Conservation (phyloP, 495 filamentous ascomycete species). For the Talaromyces thailandensis region DNA sequence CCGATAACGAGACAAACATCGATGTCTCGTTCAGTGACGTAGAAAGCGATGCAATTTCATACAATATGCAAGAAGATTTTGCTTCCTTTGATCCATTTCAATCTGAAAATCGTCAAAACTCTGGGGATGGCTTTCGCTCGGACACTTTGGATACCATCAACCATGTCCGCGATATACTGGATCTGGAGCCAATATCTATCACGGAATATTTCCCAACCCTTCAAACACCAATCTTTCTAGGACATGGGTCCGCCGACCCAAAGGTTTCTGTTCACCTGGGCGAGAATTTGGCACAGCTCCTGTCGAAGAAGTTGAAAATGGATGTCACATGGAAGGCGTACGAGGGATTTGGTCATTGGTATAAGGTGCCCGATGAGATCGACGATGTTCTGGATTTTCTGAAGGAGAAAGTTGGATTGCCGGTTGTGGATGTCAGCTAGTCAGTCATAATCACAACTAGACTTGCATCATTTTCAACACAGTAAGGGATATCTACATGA, state of each 20-base stretch:
- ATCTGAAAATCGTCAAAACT: not conserved
- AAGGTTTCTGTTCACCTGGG: conserved; percentile 40
- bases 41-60: conserved; percentile 25
- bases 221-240: conserved; percentile 38
- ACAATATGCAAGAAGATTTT: not conserved
- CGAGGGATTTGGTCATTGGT: conserved; percentile 47
- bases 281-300: conserved; percentile 21
- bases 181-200: conserved; percentile 11
- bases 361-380: conserved; percentile 37
- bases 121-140: not conserved
- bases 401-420: not conserved
- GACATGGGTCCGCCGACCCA: conserved; percentile 43
- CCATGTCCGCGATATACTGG: conserved; percentile 11
- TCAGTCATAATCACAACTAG: not conserved
- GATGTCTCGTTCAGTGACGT: conserved; percentile 12
- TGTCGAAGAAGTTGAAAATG: conserved; percentile 29
- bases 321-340: conserved; percentile 43
- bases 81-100: not conserved
- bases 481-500: too few relatives aligned
- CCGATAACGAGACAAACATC: not conserved
- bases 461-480: too few relatives aligned
- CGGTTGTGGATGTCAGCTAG: not conserved
- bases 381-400: conserved; percentile 43
- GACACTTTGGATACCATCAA: conserved; percentile 1
- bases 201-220: conserved; percentile 4